These are phyloP conservation scores for Talaromyces sp. DNA, from an alignment of 2,329 filamentous ascomycete genomes.

Conservation along the genomic window DNA sequence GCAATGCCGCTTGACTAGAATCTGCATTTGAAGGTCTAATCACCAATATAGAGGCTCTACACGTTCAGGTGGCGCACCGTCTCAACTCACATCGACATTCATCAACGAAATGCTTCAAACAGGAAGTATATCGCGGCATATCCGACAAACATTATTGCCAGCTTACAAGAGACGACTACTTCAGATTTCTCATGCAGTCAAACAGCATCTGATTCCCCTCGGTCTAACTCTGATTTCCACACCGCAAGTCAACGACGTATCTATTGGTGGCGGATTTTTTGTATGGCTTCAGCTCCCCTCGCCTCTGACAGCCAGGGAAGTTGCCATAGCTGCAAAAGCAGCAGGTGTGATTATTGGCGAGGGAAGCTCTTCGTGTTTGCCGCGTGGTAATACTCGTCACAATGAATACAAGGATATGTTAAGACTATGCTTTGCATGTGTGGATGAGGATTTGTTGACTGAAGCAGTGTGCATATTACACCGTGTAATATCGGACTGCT, in stretches of 20 bases:
- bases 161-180: background rate
- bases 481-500: background rate
- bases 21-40: background rate
- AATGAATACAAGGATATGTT: background rate
- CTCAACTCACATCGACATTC: background rate
- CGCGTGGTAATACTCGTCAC: background rate
- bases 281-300: constrained; percentile 6
- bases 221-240: background rate
- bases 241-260: background rate
- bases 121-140: background rate
- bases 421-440: constrained; percentile 4
- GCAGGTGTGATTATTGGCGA: background rate
- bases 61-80: constrained; percentile 5
- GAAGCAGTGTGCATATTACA: background rate
- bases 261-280: background rate
- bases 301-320: background rate
- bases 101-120: constrained; percentile 6
- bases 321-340: background rate
- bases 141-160: background rate
- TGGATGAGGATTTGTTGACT: background rate
- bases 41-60: background rate
- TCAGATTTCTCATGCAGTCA: background rate
- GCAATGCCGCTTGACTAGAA: no score
- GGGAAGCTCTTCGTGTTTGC: background rate
- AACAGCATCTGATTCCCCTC: background rate